Base-by-base conservation (phyloP, 2,329 filamentous ascomycete genomes). In the Alternaria triticina region DNA sequence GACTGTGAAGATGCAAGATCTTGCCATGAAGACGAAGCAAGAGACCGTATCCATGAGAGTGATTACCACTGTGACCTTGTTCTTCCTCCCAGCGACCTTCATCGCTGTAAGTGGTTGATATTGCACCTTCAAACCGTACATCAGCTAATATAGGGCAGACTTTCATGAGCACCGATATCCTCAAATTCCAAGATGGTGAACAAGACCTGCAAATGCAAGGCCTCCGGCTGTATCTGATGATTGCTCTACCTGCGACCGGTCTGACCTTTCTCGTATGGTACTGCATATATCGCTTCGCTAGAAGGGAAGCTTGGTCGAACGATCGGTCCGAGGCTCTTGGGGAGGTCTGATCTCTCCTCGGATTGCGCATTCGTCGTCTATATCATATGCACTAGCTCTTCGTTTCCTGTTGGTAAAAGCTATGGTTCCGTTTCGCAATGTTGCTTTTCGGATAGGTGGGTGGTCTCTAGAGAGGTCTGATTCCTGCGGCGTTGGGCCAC, bases 21-120 rank as follows among this genome's bases (percentile, higher is more conserved):
- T 82, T 45, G 79, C 81, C 1, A 54, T 70, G 25, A 78, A 80
- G 61, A 78, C 81, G 0, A 75, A 79, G 54, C 67, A 77, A 54
- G 81, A 83, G 66, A 82, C 82, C 0, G 76, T 82, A 0, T 80
- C 80, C 0, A 83, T 83, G 82, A 70, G 77, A 17, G 76, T 81
- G 13, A 83, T 83, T 54, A 83, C 81, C 0, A 66, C 80, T 0
- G 81, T 83, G 2, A 82, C 81, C 0, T 59, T 83, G 1, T 80
- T 83, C 58, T 83, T 82, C 57, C 68, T 83, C 1, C 81, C 81
- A 3, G 81, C 77, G 2, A 83, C 81, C 0, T 83, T 82, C 62
- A 79, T 83, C 8, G 80, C 80, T 9, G 81, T 82, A 74, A 69
- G 79, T 71, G 33, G 25, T 28, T 4, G 20, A 13, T 33, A 11